These are phyloP conservation scores for Xylaria intraflava DNA, from an alignment of 495 filamentous ascomycete species.

Conservation along the genomic window DNA sequence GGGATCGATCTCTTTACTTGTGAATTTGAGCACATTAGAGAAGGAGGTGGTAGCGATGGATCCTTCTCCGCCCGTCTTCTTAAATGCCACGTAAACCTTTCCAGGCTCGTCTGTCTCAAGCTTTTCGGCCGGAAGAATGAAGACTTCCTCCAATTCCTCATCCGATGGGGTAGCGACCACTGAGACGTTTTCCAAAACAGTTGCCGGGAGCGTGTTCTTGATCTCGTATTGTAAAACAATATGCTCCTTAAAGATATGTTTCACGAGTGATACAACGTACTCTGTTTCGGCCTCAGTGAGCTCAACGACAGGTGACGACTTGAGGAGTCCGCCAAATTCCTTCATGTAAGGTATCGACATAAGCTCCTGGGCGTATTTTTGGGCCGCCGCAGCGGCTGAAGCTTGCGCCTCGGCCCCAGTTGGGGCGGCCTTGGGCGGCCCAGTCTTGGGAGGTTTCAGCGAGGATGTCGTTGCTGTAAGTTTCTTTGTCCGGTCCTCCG, in stretches of 20 bases:
- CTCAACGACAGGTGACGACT: slow-evolving; percentile 78
- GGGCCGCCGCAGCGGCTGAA: slow-evolving; percentile 66
- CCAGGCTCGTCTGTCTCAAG: slow-evolving; percentile 77
- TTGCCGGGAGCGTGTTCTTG: slow-evolving; percentile 92
- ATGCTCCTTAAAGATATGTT: slow-evolving; percentile 96
- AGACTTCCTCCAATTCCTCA: slow-evolving; percentile 77
- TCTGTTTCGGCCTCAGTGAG: slow-evolving; percentile 96
- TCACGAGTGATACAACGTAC: slow-evolving; percentile 88
- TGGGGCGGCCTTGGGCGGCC: slow-evolving; percentile 65
- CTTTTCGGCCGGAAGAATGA: slow-evolving; percentile 82
- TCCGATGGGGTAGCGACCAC: slow-evolving; percentile 80
- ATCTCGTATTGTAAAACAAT: slow-evolving; percentile 95
- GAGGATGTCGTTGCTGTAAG: slow-evolving; percentile 86
- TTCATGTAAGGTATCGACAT: slow-evolving; percentile 82
- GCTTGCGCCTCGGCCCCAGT: slow-evolving; percentile 66
- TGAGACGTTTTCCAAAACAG: slow-evolving; percentile 83
- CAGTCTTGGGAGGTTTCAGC: slow-evolving; percentile 84
- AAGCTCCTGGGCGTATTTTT: slow-evolving; percentile 84
- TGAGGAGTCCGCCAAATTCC: slow-evolving; percentile 80
- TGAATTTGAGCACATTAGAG: slow-evolving; percentile 92
- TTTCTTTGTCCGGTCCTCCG: slow-evolving; percentile 96
- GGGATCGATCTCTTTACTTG: slow-evolving; percentile 94
- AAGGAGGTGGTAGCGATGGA: slow-evolving; percentile 71
- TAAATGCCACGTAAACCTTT: slow-evolving; percentile 92
- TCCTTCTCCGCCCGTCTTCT: slow-evolving; percentile 64